Percentiles rank a stretch among this genome's conserved stretches.
Evolutionary conservation across 2,329 filamentous ascomycete genomes (phyloP).

Genomic region (Trichophyton equinum): DNA sequence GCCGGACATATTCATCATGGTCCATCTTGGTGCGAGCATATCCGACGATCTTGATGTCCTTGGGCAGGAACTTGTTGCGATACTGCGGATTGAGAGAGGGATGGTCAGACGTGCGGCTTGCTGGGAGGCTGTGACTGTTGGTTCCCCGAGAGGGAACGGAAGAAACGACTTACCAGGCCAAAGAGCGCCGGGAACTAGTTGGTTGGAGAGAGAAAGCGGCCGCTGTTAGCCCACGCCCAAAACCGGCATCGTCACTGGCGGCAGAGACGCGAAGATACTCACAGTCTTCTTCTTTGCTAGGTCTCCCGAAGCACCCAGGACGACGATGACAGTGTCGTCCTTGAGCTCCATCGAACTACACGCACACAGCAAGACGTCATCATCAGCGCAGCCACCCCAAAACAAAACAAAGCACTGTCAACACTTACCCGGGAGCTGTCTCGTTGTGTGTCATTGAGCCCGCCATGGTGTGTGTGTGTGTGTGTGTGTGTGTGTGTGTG

Average conservation of each 20-base stretch:
- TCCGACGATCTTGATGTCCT: conserved; percentile 92
- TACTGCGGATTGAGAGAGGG: conserved; percentile 46
- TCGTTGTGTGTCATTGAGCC: neutral
- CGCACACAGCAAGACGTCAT: neutral
- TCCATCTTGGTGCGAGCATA: conserved; percentile 99
- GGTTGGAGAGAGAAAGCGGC: conserved; percentile 4
- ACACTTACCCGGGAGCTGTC: neutral
- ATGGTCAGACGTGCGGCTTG: neutral
- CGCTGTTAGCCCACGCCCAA: too few relatives aligned
- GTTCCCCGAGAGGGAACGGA: neutral
- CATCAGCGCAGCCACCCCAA: neutral
- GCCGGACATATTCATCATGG: conserved; percentile 82
- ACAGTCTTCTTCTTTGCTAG: conserved; percentile 99
- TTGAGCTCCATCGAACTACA: conserved; percentile 81
- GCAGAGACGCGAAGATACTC: conserved; percentile 22
- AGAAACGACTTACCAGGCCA: conserved; percentile 62
- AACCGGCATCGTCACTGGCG: neutral
- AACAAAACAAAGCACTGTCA: neutral
- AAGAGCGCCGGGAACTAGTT: conserved; percentile 87
- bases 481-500: neutral
- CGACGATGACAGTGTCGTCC: conserved; percentile 93
- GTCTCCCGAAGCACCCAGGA: conserved; percentile 93
- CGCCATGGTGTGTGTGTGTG: neutral
- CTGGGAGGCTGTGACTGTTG: neutral
- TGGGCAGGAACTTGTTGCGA: conserved; percentile 95